Base-by-base conservation (phyloP, 129 eudicot genomes). In the Artemisia tridentata region DNA sequence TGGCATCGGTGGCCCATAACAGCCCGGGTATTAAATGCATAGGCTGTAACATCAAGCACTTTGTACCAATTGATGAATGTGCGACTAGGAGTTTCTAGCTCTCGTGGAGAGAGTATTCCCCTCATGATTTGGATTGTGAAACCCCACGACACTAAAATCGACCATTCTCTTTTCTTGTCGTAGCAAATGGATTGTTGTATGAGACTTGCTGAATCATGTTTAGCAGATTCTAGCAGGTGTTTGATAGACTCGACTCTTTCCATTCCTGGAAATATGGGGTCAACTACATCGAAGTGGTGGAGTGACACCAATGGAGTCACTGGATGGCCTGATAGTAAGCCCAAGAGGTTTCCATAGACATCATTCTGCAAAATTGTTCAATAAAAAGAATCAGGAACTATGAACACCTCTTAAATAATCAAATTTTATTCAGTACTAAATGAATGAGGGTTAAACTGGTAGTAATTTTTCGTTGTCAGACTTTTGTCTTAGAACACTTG, bases 41-140 rank as follows among this genome's bases (percentile, higher is more conserved):
- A 91, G 0, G 93, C 93, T 0, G 96, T 84, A 69, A 75, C 86
- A 73, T 92, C 98, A 12, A 86, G 86, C 75, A 84, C 73, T 74
- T 79, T 86, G 69, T 88, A 84, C 97, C 97, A 91, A 17, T 86
- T 88, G 1, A 88, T 75, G 54, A 91, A 91, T 1, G 97, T 91
- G 50, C 93, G 61, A 12, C 85, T 74, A 0, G 96, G 97, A 70
- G 72, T 88, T 45, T 88, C 91, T 0, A 91, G 86, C 52, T 91
- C 93, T 52, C 97, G 34, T 2, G 96, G 92, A 34, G 96, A 86
- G 8, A 88, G 63, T 11, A 78, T 65, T 8, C 96, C 93, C 65
- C 93, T 77, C 25, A 81, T 79, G 71, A 91, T 79, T 60, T 91
- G 97, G 68, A 91, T 72, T 4, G 80, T 81, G 31, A 75, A 91